A percentile compares a stretch with the other conserved stretches of the same genome.
Conservation (phyloP, 108 stramenopile species). For the Tribonema minus region DNA sequence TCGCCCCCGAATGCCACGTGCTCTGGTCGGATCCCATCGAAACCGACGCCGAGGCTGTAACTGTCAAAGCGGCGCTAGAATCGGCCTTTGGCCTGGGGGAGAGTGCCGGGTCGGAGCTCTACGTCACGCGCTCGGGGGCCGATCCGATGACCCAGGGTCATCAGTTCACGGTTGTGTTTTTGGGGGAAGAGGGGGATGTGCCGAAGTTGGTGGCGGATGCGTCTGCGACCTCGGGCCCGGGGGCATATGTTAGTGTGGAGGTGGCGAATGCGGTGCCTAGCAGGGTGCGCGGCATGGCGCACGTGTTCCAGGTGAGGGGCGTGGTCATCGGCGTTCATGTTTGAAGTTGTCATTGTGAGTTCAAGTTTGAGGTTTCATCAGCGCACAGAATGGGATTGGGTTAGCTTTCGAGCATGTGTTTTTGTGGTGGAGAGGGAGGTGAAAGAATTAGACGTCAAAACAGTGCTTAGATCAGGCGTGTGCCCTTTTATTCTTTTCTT, state of each 20-base stretch:
- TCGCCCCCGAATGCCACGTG: background rate
- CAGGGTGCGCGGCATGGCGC: conserved; percentile 58
- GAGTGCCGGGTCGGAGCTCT: conserved; percentile 55
- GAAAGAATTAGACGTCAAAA: too few relatives aligned
- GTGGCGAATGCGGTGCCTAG: conserved; percentile 23
- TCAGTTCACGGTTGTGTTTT: conserved; percentile 37
- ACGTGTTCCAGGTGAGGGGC: conserved; percentile 56
- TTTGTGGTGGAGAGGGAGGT: too few relatives aligned
- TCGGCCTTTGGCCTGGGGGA: conserved; percentile 48
- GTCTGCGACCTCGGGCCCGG: conserved; percentile 17
- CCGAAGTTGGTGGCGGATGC: conserved; percentile 36
- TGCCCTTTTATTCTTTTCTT: too few relatives aligned
- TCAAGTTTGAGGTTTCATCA: too few relatives aligned
- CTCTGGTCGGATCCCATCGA: background rate
- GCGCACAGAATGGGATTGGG: too few relatives aligned
- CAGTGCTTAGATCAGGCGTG: too few relatives aligned
- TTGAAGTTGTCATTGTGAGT: too few relatives aligned
- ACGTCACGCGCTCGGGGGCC: conserved; percentile 42
- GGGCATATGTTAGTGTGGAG: conserved; percentile 30
- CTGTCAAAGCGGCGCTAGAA: conserved; percentile 37
- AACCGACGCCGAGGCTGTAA: conserved; percentile 35
- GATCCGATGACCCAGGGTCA: conserved; percentile 33
- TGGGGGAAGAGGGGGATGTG: conserved; percentile 21
- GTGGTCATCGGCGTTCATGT: too few relatives aligned
- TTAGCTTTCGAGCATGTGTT: too few relatives aligned